phyloP scores from a whole-genome alignment of 2,329 filamentous ascomycete species.

The Sporothrix variecibatus region DNA sequence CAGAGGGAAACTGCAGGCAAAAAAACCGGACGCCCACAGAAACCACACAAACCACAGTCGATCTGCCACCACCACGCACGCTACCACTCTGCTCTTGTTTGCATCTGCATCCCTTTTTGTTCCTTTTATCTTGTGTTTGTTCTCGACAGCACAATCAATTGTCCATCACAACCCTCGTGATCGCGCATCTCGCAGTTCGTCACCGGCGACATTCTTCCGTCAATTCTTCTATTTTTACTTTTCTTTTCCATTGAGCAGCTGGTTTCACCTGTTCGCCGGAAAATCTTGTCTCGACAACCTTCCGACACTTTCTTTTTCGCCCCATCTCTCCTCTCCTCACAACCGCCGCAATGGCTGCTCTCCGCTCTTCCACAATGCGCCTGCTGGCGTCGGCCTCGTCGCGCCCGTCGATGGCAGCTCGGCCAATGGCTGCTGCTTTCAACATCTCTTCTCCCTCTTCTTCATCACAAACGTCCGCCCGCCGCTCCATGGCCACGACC shows the following conservation, averaged over 20 bases:
- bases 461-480: conserved; percentile 42
- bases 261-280: not conserved
- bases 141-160: not conserved
- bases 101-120: not conserved
- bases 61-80: not conserved
- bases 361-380: conserved; percentile 59
- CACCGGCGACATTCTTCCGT: conserved; percentile 8
- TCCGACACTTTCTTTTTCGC: not conserved
- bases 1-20: conserved; percentile 19
- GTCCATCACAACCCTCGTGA: not conserved
- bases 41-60: not conserved
- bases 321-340: not conserved
- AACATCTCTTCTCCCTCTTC: conserved; percentile 37
- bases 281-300: not conserved
- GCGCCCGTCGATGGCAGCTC: conserved; percentile 25
- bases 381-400: conserved; percentile 45
- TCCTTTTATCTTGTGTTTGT: not conserved
- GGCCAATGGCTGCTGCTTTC: conserved; percentile 12
- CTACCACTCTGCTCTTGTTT: not conserved
- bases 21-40: conserved; percentile 17
- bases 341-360: conserved; percentile 55
- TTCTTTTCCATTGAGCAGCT: not conserved
- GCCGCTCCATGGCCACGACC: conserved; percentile 56
- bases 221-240: not conserved
- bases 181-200: conserved; percentile 1